Conservation (phyloP, 1,139 yeast species). For the Hyphopichia khmerensis region DNA sequence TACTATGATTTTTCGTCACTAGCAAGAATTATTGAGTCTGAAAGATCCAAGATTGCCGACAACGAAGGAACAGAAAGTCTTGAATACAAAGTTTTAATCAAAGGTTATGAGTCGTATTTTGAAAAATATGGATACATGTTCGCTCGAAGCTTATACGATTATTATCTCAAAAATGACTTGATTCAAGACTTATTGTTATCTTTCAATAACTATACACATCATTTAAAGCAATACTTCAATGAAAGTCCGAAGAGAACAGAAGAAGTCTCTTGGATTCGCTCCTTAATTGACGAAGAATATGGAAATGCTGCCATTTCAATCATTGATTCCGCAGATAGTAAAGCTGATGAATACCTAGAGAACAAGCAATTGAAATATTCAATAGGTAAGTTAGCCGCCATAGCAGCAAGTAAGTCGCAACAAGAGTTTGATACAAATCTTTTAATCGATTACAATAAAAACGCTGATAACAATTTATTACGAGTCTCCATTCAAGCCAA, state of each 20-base stretch:
- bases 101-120: constrained; percentile 54
- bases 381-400: constrained; percentile 61
- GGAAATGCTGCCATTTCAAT: constrained; percentile 50
- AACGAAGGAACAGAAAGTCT: constrained; percentile 17
- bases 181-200: constrained; percentile 54
- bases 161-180: constrained; percentile 55
- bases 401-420: constrained; percentile 24
- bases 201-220: constrained; percentile 53
- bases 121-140: constrained; percentile 65
- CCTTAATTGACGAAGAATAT: constrained; percentile 53
- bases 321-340: constrained; percentile 32
- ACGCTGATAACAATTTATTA: constrained; percentile 49
- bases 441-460: constrained; percentile 13
- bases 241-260: constrained; percentile 49
- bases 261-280: constrained; percentile 72
- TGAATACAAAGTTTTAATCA: constrained; percentile 13
- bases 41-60: constrained; percentile 35
- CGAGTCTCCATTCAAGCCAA: constrained; percentile 48
- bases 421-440: constrained; percentile 23
- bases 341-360: constrained; percentile 40
- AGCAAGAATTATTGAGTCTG: constrained; percentile 60
- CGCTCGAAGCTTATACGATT: constrained; percentile 64
- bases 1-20: constrained; percentile 67
- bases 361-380: constrained; percentile 62
- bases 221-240: constrained; percentile 52